Percentiles rank a stretch among this genome's conserved stretches.
Conservation (phyloP, 75 land plant species). For the Selaginella tamariscina region DNA sequence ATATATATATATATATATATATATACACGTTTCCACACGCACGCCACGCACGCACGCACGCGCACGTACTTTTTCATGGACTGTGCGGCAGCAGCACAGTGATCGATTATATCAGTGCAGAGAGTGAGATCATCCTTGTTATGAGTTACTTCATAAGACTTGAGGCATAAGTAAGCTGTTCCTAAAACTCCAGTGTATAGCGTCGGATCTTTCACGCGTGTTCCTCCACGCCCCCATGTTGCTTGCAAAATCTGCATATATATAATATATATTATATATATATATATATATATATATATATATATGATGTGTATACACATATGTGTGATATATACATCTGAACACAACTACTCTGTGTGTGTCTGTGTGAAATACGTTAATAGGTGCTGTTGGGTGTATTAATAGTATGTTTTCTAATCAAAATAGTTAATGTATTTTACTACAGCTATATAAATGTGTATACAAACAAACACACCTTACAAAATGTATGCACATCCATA, state of each 20-base stretch:
- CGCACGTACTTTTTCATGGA: conserved; percentile 33
- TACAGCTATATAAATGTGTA: background rate
- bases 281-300: background rate
- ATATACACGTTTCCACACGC: background rate
- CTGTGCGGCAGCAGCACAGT: conserved; percentile 43
- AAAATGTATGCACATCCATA: background rate
- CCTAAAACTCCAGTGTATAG: conserved; percentile 65
- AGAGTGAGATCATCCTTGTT: conserved; percentile 37
- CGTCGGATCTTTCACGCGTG: conserved; percentile 35
- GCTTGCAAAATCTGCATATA: conserved; percentile 45
- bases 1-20: no score
- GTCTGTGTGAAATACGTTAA: no score
- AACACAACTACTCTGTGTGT: background rate
- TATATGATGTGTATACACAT: background rate
- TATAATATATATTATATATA: background rate
- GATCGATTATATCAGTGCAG: conserved; percentile 45
- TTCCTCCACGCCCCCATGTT: conserved; percentile 41
- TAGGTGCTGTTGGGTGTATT: no score
- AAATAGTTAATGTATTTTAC: no score
- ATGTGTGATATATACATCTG: background rate
- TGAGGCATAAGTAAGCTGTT: conserved; percentile 62
- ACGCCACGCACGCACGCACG: background rate
- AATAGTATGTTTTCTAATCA: no score
- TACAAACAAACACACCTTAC: background rate
- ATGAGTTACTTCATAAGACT: conserved; percentile 34